phyloP scores from a whole-genome alignment of 2,329 filamentous ascomycete species.

The Sclerotinia borealis region DNA sequence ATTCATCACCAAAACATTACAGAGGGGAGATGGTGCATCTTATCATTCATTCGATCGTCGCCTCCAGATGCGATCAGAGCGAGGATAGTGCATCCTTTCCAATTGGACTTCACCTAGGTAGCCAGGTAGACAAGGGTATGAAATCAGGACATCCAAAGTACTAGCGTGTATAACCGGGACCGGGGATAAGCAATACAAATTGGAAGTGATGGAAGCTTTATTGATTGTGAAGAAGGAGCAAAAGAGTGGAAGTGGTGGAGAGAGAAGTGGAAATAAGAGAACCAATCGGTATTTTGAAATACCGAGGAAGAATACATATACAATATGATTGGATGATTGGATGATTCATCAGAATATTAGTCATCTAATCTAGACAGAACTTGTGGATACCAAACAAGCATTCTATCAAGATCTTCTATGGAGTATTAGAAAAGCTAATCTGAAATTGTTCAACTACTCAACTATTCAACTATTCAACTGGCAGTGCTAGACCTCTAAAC shows the following conservation, averaged over 20 bases:
- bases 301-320: not conserved
- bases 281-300: not conserved
- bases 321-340: not conserved
- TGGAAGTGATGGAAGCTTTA: not conserved
- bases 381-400: not conserved
- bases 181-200: not conserved
- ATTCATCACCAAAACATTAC: not conserved
- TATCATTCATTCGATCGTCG: not conserved
- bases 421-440: not conserved
- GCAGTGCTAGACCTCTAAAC: too few relatives aligned
- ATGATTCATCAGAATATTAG: not conserved
- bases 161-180: not conserved
- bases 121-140: not conserved
- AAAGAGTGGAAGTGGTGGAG: too few relatives aligned
- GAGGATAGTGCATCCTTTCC: not conserved
- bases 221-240: too few relatives aligned
- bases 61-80: not conserved
- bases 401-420: not conserved
- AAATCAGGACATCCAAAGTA: not conserved
- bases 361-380: too few relatives aligned
- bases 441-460: not conserved
- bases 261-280: not conserved
- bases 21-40: not conserved
- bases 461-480: too few relatives aligned
- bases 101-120: too few relatives aligned